These are phyloP conservation scores for Pezicula carpinea DNA, from an alignment of 2,329 filamentous ascomycete genomes.

Conservation along the genomic window DNA sequence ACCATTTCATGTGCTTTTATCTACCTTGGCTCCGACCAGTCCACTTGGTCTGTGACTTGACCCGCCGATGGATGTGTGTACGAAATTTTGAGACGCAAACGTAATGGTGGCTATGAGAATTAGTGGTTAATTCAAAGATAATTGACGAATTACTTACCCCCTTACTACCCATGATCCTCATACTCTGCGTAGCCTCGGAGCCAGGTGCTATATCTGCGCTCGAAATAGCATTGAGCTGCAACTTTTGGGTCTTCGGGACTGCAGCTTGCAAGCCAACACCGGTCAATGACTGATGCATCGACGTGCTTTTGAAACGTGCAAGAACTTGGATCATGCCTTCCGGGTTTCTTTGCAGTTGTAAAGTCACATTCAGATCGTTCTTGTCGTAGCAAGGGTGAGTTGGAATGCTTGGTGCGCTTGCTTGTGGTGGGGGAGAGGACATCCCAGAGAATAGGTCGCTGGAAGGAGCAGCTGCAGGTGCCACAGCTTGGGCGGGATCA, in stretches of 20 bases:
- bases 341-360: slow-evolving; percentile 79
- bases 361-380: slow-evolving; percentile 75
- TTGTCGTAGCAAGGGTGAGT: slow-evolving; percentile 77
- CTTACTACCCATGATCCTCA: slow-evolving; percentile 80
- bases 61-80: slow-evolving; percentile 68
- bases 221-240: slow-evolving; percentile 88
- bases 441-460: slow-evolving; percentile 45
- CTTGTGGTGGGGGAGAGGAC: slow-evolving; percentile 44
- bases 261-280: slow-evolving; percentile 86
- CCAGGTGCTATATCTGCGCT: slow-evolving; percentile 70
- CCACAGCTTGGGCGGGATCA: slow-evolving; percentile 39
- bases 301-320: slow-evolving; percentile 78
- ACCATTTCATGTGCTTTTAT: not conserved
- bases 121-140: slow-evolving; percentile 9
- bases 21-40: slow-evolving; percentile 77
- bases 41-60: slow-evolving; percentile 84
- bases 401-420: slow-evolving; percentile 38
- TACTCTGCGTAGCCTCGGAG: slow-evolving; percentile 81
- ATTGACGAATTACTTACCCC: slow-evolving; percentile 63
- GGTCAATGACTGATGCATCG: slow-evolving; percentile 59
- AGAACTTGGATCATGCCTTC: slow-evolving; percentile 76
- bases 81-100: slow-evolving; percentile 79
- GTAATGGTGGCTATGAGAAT: slow-evolving; percentile 61
- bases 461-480: slow-evolving; percentile 39
- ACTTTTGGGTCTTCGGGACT: slow-evolving; percentile 91